Evolutionary conservation across 805 yeast species (phyloP), one percentile per base, ranked within the genome.

Genomic region (Wickerhamomyces kurtzmanii): DNA sequence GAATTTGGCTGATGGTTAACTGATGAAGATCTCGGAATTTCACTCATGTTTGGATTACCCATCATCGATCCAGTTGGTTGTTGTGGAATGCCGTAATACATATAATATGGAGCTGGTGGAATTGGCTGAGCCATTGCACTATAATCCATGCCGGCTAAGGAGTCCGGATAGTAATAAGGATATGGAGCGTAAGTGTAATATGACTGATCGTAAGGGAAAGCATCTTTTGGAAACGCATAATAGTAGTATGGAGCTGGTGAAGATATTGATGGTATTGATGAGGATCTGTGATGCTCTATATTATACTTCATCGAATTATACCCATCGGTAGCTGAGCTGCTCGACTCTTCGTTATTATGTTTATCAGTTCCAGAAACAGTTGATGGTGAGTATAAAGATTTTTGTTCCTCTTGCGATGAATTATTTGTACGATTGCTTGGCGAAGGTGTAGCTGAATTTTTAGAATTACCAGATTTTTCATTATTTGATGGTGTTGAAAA

Each of bases 211-310:
- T 43, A 47, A 3, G 49, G 43, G 25, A 37, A 35, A 23, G 37
- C 43, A 22, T 49, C 49, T 26, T 50, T 52, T 17, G 54, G 53
- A 25, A 45, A 42, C 18, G 52, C 41, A 26, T 48, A 48, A 32
- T 49, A 55, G 30, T 39, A 50, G 24, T 43, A 50, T 15, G 49
- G 36, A 7, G 51, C 40, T 15, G 51, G 46, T 11, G 47, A 47
- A 5, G 20, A 28, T n/a, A 23, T 8, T 24, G 29, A 31, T 19
- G 33, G 34, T 12, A 33, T 23, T 11, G n/a, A n/a, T n/a, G n/a
- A n/a, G n/a, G n/a, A n/a, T n/a, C n/a, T n/a, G n/a, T n/a, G n/a
- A n/a, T n/a, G n/a, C n/a, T n/a, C n/a, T n/a, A n/a, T n/a, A n/a
- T 20, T 12, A 12, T 12, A 25, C 17, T 35, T 40, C 7, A 34